Percentiles rank a stretch among this genome's conserved stretches.
These are phyloP conservation scores for Periglandula ipomoeae DNA, from an alignment of 2,329 filamentous ascomycete genomes.

Conservation along the genomic window DNA sequence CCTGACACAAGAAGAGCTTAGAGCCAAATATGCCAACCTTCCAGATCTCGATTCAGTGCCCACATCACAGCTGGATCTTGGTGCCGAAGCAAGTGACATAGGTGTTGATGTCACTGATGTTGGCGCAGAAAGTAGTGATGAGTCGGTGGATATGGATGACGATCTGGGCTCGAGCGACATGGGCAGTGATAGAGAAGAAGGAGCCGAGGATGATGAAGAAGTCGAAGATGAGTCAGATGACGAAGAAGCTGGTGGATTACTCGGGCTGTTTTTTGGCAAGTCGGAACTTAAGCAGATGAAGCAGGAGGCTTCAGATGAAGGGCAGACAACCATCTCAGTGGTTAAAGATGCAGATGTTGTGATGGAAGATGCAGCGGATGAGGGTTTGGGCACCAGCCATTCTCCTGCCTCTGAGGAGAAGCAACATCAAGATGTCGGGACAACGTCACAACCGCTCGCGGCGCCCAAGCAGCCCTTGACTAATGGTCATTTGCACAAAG, in stretches of 20 bases:
- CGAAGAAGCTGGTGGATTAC: slow-evolving; percentile 36
- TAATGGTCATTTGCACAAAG: background rate
- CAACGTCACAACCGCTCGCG: too few relatives aligned
- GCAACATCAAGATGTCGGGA: slow-evolving; percentile 17
- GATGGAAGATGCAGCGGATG: slow-evolving; percentile 3
- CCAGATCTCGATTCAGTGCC: slow-evolving; percentile 32
- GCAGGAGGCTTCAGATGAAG: slow-evolving; percentile 22
- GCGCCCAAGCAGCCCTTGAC: background rate
- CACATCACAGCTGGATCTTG: slow-evolving; percentile 15
- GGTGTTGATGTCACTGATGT: slow-evolving; percentile 20
- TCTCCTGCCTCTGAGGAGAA: slow-evolving; percentile 11
- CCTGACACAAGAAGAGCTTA: slow-evolving; percentile 60
- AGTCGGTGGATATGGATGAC: slow-evolving; percentile 61
- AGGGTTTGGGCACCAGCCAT: background rate
- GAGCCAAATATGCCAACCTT: slow-evolving; percentile 58
- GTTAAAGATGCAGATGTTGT: slow-evolving; percentile 15
- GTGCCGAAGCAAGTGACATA: slow-evolving; percentile 15
- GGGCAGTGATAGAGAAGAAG: slow-evolving; percentile 26
- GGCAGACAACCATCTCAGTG: slow-evolving; percentile 8
- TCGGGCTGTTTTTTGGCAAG: slow-evolving; percentile 51
- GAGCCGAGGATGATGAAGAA: slow-evolving; percentile 25
- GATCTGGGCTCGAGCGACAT: slow-evolving; percentile 52
- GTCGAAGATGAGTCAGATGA: slow-evolving; percentile 32
- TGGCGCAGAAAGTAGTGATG: slow-evolving; percentile 46
- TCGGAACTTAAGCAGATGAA: slow-evolving; percentile 46